A percentile compares a stretch with the other conserved stretches of the same genome.
phyloP scores from a whole-genome alignment of 768 basidiomycete genomes.

The Rhizopogon vinicolor region DNA sequence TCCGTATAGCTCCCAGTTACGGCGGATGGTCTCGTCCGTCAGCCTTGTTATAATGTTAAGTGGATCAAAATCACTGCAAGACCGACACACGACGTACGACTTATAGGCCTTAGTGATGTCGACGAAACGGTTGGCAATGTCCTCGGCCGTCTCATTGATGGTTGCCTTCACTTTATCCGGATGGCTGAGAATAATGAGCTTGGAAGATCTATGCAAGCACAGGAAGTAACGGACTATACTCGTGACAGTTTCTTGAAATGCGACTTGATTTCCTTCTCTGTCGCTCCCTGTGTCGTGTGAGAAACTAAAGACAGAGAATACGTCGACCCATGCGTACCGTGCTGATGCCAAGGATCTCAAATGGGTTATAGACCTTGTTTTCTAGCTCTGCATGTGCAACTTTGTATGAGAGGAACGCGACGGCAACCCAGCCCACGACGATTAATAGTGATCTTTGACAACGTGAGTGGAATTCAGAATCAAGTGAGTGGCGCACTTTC shows the following conservation, averaged over 20 bases:
- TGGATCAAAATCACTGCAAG: neutral
- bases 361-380: constrained; percentile 85
- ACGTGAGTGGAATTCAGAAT: constrained; percentile 5
- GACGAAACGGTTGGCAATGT: constrained; percentile 83
- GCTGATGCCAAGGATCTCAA: constrained; percentile 82
- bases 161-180: constrained; percentile 92
- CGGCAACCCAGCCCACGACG: constrained; percentile 66
- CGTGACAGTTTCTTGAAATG: constrained; percentile 91
- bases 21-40: constrained; percentile 88
- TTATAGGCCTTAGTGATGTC: constrained; percentile 98
- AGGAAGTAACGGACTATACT: constrained; percentile 55
- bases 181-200: constrained; percentile 51
- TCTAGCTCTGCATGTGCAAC: constrained; percentile 52
- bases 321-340: constrained; percentile 39
- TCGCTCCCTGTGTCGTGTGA: constrained; percentile 40
- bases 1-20: constrained; percentile 85
- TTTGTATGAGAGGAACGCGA: constrained; percentile 65
- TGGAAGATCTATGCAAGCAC: neutral
- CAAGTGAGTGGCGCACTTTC: constrained; percentile 37
- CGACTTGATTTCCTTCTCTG: constrained; percentile 92
- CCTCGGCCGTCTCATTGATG: constrained; percentile 80
- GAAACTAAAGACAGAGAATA: neutral
- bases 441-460: constrained; percentile 54
- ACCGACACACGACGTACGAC: constrained; percentile 45
- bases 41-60: constrained; percentile 40